These are phyloP conservation scores for Solanum chaucha DNA, from an alignment of 257 asterid species.

Conservation along the genomic window DNA sequence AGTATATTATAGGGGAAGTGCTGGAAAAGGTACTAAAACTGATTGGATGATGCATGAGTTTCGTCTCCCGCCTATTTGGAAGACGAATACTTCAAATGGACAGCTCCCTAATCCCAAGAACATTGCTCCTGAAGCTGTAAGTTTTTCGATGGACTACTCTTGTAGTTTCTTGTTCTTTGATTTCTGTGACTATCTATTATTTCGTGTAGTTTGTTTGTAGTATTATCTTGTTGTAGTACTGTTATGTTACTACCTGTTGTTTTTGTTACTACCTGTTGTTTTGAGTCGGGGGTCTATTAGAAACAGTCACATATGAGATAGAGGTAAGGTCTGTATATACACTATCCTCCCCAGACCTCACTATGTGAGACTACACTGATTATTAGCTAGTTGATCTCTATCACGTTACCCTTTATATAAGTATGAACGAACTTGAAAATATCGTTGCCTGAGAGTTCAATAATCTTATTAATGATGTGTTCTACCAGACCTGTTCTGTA, in stretches of 20 bases:
- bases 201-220: background rate
- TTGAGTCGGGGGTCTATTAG: background rate
- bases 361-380: background rate
- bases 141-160: background rate
- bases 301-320: too few species aligned
- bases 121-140: background rate
- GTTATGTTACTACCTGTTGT: background rate
- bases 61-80: slow-evolving; percentile 15
- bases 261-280: background rate
- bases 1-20: slow-evolving; percentile 15
- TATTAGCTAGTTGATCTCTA: background rate
- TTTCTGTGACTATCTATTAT: background rate
- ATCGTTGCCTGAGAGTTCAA: background rate
- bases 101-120: background rate
- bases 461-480: background rate
- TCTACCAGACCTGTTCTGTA: too few species aligned
- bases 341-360: background rate
- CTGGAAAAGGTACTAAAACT: slow-evolving; percentile 23
- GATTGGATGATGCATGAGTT: slow-evolving; percentile 32
- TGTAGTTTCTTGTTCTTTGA: background rate
- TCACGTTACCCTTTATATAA: background rate
- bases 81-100: background rate
- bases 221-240: too few species aligned
- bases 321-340: background rate
- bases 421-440: background rate